Evolutionary conservation across 2,329 filamentous ascomycete genomes (phyloP).

Genomic region (Botrytis fragariae): DNA sequence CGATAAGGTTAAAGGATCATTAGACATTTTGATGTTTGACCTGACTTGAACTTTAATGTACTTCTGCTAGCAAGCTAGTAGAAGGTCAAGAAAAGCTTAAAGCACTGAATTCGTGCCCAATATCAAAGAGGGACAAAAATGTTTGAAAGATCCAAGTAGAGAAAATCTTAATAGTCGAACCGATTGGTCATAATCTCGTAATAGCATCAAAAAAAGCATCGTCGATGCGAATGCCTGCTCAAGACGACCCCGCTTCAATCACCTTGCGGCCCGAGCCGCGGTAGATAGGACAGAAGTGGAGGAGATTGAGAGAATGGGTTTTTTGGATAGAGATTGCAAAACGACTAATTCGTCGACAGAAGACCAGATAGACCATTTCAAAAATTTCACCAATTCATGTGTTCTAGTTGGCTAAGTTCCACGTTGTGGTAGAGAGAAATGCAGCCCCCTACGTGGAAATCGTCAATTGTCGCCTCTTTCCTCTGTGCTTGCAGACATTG

Average conservation of each 20-base stretch:
- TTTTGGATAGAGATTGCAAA: neutral
- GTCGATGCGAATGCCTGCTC: neutral
- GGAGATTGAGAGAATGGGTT: neutral
- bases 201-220: neutral
- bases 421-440: neutral
- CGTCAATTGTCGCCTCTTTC: neutral
- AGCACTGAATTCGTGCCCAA: neutral
- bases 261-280: conserved; percentile 13
- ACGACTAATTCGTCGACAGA: neutral
- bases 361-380: neutral
- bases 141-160: neutral
- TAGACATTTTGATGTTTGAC: neutral
- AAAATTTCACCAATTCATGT: neutral
- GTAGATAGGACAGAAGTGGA: neutral
- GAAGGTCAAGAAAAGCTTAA: neutral
- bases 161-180: too few species aligned
- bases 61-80: too few species aligned
- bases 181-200: neutral
- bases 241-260: neutral
- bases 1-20: neutral
- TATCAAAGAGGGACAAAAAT: neutral
- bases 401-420: neutral
- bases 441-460: neutral
- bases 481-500: neutral
- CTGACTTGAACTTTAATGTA: neutral